Conservation (phyloP, 139 green algal species). For the Raphidocelis subcapitata region DNA sequence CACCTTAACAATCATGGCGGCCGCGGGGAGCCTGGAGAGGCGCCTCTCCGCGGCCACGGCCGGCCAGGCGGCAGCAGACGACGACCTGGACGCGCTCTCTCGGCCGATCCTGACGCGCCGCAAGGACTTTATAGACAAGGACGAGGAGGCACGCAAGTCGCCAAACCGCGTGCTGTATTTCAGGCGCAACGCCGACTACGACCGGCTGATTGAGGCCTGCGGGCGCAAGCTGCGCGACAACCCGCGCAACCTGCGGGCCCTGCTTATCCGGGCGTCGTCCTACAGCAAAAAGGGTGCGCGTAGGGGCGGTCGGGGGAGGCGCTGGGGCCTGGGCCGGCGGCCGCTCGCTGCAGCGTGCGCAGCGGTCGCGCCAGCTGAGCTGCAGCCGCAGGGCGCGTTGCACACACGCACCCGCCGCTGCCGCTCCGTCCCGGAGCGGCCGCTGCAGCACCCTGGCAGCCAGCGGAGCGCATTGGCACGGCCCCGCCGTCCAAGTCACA, state of each 20-base stretch:
- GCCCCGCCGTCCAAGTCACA: too few species aligned
- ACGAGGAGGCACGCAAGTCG: slow-evolving; percentile 34
- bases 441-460: too few species aligned
- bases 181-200: slow-evolving; percentile 46
- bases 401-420: too few species aligned
- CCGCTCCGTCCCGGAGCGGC: too few species aligned
- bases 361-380: too few species aligned
- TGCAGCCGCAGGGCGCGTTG: too few species aligned
- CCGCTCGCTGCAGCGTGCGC: too few species aligned
- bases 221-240: slow-evolving; percentile 42
- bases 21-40: background rate
- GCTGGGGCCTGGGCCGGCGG: too few species aligned
- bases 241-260: slow-evolving; percentile 43
- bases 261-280: slow-evolving; percentile 57
- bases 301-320: too few species aligned
- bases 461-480: too few species aligned
- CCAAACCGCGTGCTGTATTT: slow-evolving; percentile 47
- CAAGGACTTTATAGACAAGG: slow-evolving; percentile 34
- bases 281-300: slow-evolving; percentile 56
- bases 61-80: background rate
- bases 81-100: background rate
- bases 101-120: background rate
- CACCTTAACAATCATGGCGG: background rate
- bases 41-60: background rate
- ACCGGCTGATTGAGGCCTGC: slow-evolving; percentile 56